Evolutionary conservation across 495 filamentous ascomycete genomes (phyloP).

Genomic region (Sabuloglossum arenarium): DNA sequence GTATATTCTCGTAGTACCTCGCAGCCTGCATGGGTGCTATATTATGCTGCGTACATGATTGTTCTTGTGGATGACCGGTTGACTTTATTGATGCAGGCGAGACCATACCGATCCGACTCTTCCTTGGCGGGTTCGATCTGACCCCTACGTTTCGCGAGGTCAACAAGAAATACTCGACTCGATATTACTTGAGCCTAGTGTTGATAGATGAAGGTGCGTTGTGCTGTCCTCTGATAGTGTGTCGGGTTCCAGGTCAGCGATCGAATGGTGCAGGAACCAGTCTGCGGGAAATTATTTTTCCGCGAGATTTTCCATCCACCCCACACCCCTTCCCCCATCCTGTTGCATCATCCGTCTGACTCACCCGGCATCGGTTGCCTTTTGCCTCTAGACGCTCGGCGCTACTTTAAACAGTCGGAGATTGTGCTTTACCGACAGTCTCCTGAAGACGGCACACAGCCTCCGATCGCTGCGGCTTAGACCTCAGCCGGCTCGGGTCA

Average conservation of each 20-base stretch:
- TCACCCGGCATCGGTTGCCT: neutral
- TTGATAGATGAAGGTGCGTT: slow-evolving; percentile 80
- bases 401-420: slow-evolving; percentile 99
- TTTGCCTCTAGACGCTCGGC: slow-evolving; percentile 48
- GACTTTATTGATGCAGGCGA: slow-evolving; percentile 41
- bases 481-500: neutral
- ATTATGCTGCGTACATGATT: neutral
- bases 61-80: neutral
- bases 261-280: no score
- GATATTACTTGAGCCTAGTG: slow-evolving; percentile 93
- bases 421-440: slow-evolving; percentile 94
- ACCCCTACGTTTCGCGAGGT: slow-evolving; percentile 98
- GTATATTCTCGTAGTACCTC: no score
- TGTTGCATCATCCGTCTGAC: neutral
- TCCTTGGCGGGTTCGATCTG: slow-evolving; percentile 93
- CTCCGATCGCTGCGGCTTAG: slow-evolving; percentile 3
- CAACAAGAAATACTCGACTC: slow-evolving; percentile 98
- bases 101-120: slow-evolving; percentile 93
- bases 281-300: neutral
- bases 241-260: no score
- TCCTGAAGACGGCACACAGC: slow-evolving; percentile 38
- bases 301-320: neutral
- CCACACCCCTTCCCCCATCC: neutral
- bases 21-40: neutral
- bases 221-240: neutral